phyloP scores from a whole-genome alignment of 495 filamentous ascomycete genomes.

The Sordaria brevicollis region DNA sequence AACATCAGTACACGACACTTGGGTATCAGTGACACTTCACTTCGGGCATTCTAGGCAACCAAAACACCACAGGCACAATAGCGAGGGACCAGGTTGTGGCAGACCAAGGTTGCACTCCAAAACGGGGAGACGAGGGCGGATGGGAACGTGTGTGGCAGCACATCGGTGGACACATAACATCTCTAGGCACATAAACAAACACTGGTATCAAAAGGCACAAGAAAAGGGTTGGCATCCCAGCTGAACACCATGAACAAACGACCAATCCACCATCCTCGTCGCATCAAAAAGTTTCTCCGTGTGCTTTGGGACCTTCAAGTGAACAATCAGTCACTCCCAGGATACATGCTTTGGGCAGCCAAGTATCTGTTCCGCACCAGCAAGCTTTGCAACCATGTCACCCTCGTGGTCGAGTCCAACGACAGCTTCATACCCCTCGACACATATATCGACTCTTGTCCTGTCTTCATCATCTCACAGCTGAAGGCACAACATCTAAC shows the following conservation, averaged over 20 bases:
- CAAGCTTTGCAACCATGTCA: slow-evolving; percentile 4
- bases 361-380: slow-evolving; percentile 8
- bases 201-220: neutral
- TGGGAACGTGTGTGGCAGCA: neutral
- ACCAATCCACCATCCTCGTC: neutral
- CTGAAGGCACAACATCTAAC: slow-evolving; percentile 25
- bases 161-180: neutral
- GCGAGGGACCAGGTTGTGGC: neutral
- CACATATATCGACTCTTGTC: slow-evolving; percentile 1
- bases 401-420: slow-evolving; percentile 2
- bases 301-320: slow-evolving; percentile 6
- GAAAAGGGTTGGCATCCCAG: neutral
- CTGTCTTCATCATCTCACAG: slow-evolving; percentile 26
- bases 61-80: neutral
- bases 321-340: slow-evolving; percentile 2
- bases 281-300: slow-evolving; percentile 1
- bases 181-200: neutral
- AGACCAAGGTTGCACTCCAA: neutral
- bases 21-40: neutral
- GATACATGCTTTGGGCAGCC: slow-evolving; percentile 4
- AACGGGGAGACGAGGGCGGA: too few relatives aligned
- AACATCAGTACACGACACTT: neutral
- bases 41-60: neutral
- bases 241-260: neutral
- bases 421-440: neutral